Evolutionary conservation across 306 rosid genomes (phyloP), one percentile per base, ranked within the genome.

Genomic region (Cucurbita pepo): DNA sequence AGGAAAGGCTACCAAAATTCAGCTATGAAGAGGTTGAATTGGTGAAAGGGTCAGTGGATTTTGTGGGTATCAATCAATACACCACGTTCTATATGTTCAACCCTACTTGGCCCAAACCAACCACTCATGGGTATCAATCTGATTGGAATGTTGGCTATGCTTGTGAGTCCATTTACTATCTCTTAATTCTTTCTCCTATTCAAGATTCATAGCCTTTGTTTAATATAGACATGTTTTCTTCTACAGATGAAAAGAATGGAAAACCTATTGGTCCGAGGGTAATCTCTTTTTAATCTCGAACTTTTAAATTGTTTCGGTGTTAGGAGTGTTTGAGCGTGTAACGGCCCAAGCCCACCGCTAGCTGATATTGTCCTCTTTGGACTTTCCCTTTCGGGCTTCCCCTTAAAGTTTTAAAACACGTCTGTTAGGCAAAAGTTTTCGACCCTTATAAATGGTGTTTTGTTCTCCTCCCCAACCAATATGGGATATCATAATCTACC

Each of bases 131-230:
- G 55, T 93, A 93, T 80, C 96, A 88, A 71, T 77, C 56, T 13
- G 98, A 93, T 3, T 93, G 98, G 98, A 82, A 90, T 79, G 96
- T 62, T 15, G 91, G 89, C 37, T 93, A 87, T 85, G 86, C 89
- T 57, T 87, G 98, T 93, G 83, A 83, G 96, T 75, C 36, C 15
- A 18, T 18, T 40, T 38, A 3, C 3, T 67, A 21, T 14, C 63
- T n/a, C 12, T 40, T 51, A 72, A 72, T 12, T 48, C 48, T 74
- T 15, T 41, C 47, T 15, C 18, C 11, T 3, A 6, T 72, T 52
- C 5, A 13, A n/a, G 6, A 10, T 0, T 53, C 2, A 58, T 58
- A 5, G 30, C 19, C 16, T 59, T 3, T 25, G 1, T 25, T 21
- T 18, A 0, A 25, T 11, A 43, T 43, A 43, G 0, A 30, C n/a